phyloP scores from a whole-genome alignment of 2,329 filamentous ascomycete species.

The Verticillium nubilum region DNA sequence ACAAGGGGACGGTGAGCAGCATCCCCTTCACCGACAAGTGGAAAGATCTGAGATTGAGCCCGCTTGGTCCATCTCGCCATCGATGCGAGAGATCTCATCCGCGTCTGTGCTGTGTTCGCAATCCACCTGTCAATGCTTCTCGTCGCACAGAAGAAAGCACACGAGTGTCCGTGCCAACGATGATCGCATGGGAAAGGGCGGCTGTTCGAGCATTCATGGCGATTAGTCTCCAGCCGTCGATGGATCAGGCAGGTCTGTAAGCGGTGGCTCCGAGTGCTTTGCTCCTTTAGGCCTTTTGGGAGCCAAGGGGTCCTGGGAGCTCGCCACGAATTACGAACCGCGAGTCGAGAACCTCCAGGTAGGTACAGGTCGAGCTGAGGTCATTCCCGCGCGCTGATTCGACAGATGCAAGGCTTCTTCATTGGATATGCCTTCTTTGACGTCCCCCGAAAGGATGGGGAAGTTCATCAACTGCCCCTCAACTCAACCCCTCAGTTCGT shows the following conservation, averaged over 20 bases:
- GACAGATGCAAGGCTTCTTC: background rate
- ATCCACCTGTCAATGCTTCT: background rate
- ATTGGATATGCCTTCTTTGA: background rate
- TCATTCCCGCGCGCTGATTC: background rate
- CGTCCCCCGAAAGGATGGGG: background rate
- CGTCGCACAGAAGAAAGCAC: background rate
- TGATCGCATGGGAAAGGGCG: background rate
- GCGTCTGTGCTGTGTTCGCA: background rate
- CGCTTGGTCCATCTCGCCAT: background rate
- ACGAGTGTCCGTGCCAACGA: background rate
- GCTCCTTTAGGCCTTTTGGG: background rate
- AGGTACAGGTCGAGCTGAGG: background rate
- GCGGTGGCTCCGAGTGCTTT: background rate
- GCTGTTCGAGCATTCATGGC: background rate
- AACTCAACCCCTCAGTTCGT: background rate
- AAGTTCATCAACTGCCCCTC: background rate
- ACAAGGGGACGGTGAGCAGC: background rate
- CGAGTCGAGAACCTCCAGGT: background rate
- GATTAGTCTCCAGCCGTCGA: background rate
- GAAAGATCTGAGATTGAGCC: background rate
- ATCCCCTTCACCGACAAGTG: background rate
- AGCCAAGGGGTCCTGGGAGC: background rate
- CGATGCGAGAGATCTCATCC: background rate
- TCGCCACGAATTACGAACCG: background rate
- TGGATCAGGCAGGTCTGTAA: background rate